Conservation (phyloP, 352 stramenopile species). For the Phytophthora pistaciae region DNA sequence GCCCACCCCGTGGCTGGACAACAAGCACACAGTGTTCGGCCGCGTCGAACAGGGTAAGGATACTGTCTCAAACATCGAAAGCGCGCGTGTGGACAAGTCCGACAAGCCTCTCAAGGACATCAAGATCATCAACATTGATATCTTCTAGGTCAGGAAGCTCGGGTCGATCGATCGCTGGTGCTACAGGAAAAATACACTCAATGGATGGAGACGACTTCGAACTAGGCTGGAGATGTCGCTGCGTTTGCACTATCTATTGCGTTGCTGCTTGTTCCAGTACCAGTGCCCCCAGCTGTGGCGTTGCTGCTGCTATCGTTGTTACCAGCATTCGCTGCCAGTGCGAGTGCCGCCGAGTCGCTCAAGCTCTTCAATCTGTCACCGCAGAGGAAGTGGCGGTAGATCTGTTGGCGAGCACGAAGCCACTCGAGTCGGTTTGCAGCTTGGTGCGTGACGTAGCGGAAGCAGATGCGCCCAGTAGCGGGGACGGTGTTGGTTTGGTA, state of each 20-base stretch:
- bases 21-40: conserved; percentile 96
- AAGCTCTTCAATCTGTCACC: conserved; percentile 51
- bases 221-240: conserved; percentile 14
- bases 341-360: conserved; percentile 23
- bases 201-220: conserved; percentile 7
- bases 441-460: conserved; percentile 70
- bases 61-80: conserved; percentile 97
- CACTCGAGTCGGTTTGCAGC: conserved; percentile 49
- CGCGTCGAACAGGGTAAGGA: conserved; percentile 95
- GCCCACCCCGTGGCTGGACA: conserved; percentile 97
- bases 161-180: conserved; percentile 7
- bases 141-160: conserved; percentile 57
- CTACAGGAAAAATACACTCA: conserved; percentile 33
- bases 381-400: conserved; percentile 65
- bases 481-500: conserved; percentile 78
- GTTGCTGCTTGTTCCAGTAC: conserved; percentile 5
- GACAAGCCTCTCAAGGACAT: conserved; percentile 86
- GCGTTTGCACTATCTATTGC: conserved; percentile 8
- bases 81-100: conserved; percentile 88
- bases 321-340: conserved; percentile 15
- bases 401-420: conserved; percentile 47
- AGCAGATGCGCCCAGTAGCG: conserved; percentile 57
- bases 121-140: conserved; percentile 92
- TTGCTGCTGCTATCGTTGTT: conserved; percentile 17
- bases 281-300: not conserved